phyloP scores from a whole-genome alignment of 2,329 filamentous ascomycete genomes.

The Aspergillus calidoustus region DNA sequence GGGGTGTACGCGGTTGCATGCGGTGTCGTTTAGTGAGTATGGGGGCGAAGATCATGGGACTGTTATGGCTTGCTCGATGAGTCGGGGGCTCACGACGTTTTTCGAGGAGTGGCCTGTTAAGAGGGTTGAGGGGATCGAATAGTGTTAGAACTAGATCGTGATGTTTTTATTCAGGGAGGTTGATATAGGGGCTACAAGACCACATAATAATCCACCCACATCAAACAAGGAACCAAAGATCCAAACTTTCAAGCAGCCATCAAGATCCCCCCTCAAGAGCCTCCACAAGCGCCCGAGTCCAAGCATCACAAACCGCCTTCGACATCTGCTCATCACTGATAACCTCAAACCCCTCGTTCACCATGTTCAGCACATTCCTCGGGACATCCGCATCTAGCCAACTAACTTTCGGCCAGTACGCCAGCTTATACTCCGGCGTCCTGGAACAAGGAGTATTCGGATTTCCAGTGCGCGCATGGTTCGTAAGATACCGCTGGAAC shows the following conservation, averaged over 20 bases:
- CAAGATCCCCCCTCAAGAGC: not conserved
- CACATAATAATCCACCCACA: too few relatives aligned
- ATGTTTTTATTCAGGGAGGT: too few relatives aligned
- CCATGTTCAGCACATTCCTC: not conserved
- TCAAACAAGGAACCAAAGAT: too few relatives aligned
- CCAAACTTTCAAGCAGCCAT: not conserved
- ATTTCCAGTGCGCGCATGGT: conserved; percentile 8
- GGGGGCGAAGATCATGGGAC: conserved; percentile 38
- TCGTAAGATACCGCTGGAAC: conserved; percentile 9
- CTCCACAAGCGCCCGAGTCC: not conserved
- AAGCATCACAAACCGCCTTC: not conserved
- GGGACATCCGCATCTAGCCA: not conserved
- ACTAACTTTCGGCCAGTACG: not conserved
- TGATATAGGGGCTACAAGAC: too few relatives aligned
- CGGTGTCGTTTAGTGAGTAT: conserved; percentile 27
- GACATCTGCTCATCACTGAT: not conserved
- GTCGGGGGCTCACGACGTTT: conserved; percentile 31
- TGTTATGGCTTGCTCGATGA: conserved; percentile 29
- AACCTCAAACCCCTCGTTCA: not conserved
- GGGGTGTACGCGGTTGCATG: conserved; percentile 20
- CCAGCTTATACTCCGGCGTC: not conserved
- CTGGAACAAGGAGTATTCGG: not conserved
- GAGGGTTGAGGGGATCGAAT: not conserved
- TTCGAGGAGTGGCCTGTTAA: conserved; percentile 21
- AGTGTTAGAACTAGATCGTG: not conserved